Base-by-base conservation (phyloP, 495 filamentous ascomycete species). In the Xylaria grammica region DNA sequence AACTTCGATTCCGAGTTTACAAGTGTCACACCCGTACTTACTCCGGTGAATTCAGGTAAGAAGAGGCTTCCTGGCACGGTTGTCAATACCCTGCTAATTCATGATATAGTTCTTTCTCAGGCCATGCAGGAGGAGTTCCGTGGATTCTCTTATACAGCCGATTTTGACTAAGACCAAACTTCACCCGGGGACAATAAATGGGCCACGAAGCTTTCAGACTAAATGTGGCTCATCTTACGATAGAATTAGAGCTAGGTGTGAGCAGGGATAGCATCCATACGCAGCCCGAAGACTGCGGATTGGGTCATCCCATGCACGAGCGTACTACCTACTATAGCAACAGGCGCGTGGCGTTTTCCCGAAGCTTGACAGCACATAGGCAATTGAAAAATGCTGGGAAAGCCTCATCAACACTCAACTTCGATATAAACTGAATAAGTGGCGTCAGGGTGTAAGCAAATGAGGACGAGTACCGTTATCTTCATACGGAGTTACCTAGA, bases 101-200 rank as follows among this genome's bases (percentile, higher is more conserved):
- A 13, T 56, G 24, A 65, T 34, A 38, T 70, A 97, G 95, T 99
- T 29, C 86, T 99, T 52, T 95, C 96, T 10, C 94, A 97, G 82
- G 91, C 93, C 20, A 98, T 98, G 96, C 95, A 99, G 80, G 95
- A 99, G 81, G 93, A 99, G 76, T 99, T 99, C 91, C 90, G 95
- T 50, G 95, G 95, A 66, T 99, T 99, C 83, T 98, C 96, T 13
- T 99, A 99, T 66, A 82, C 81, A 22, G 78, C 79, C 19, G 80
- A 84, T 60, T 82, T 84, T 65, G 81, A 82, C 32, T 83, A 80
- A 58, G 29, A 51, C 52, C 40, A 38, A 58, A 51, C 46, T 29
- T 26, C 11, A 22, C 45, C 15, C 9, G 42, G 52, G 17, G 15
- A 27, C 4, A 10, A 58, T 42, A 7, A 7, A 42, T 29, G 26